Evolutionary conservation across 108 stramenopile genomes (phyloP).

Genomic region (Cyclostephanos invisitatus): DNA sequence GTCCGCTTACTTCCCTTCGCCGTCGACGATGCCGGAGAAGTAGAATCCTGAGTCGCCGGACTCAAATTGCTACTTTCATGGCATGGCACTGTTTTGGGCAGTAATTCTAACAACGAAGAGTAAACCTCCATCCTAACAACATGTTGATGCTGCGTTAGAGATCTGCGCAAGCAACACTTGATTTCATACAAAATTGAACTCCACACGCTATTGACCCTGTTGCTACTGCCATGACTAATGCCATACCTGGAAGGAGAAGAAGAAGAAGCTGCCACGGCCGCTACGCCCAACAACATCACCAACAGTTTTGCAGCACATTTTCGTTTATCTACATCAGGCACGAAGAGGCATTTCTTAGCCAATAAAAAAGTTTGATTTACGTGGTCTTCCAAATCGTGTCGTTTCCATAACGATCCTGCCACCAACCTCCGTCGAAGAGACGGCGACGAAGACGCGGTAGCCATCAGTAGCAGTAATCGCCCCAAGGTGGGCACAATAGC

Average conservation of each 20-base stretch:
- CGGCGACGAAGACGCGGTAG: neutral
- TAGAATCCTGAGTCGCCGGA: slow-evolving; percentile 25
- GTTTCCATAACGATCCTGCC: slow-evolving; percentile 43
- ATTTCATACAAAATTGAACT: slow-evolving; percentile 35
- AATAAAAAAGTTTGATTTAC: slow-evolving; percentile 54
- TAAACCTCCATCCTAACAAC: slow-evolving; percentile 46
- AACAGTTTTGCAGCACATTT: slow-evolving; percentile 42
- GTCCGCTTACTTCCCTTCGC: neutral
- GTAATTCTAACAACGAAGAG: slow-evolving; percentile 33
- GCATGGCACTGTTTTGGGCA: slow-evolving; percentile 15
- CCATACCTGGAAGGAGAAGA: slow-evolving; percentile 1
- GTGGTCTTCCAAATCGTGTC: slow-evolving; percentile 41
- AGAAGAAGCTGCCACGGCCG: slow-evolving; percentile 28
- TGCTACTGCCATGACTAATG: slow-evolving; percentile 1
- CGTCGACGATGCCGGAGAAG: slow-evolving; percentile 21
- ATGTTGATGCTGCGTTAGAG: slow-evolving; percentile 45
- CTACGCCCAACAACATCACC: slow-evolving; percentile 34
- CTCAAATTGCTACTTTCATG: neutral
- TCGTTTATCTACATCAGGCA: slow-evolving; percentile 46
- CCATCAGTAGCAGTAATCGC: slow-evolving; percentile 29
- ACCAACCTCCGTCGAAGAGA: slow-evolving; percentile 17
- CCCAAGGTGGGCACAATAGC: slow-evolving; percentile 41
- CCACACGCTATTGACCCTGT: slow-evolving; percentile 8
- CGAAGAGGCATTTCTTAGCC: slow-evolving; percentile 52
- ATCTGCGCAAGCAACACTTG: slow-evolving; percentile 45